Conservation (phyloP, 768 basidiomycete genomes). For the Termitomyces eurrhizus region DNA sequence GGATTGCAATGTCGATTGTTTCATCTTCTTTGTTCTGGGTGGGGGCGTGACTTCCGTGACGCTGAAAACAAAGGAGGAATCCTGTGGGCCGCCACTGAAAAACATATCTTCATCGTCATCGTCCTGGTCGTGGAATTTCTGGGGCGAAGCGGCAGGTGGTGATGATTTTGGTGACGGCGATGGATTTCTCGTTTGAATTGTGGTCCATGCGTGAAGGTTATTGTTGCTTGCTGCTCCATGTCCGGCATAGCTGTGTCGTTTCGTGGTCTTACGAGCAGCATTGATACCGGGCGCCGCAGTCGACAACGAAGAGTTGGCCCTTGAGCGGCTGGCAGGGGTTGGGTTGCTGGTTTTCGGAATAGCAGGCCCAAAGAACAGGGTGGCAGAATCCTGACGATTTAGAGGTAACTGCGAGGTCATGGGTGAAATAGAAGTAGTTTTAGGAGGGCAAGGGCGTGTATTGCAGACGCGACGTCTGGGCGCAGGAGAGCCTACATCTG, state of each 20-base stretch:
- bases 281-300: slow-evolving; percentile 18
- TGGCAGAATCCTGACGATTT: slow-evolving; percentile 55
- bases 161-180: slow-evolving; percentile 52
- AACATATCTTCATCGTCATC: slow-evolving; percentile 57
- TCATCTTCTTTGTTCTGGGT: slow-evolving; percentile 38
- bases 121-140: slow-evolving; percentile 21
- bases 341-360: slow-evolving; percentile 31
- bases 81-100: slow-evolving; percentile 41
- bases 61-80: slow-evolving; percentile 54
- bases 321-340: slow-evolving; percentile 23
- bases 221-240: slow-evolving; percentile 28
- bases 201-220: slow-evolving; percentile 33
- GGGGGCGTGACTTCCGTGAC: slow-evolving; percentile 57
- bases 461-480: slow-evolving; percentile 51
- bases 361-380: slow-evolving; percentile 65
- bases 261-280: slow-evolving; percentile 27
- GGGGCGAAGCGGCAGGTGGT: slow-evolving; percentile 25
- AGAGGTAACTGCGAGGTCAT: slow-evolving; percentile 31
- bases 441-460: slow-evolving; percentile 23
- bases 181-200: slow-evolving; percentile 33
- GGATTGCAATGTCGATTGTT: slow-evolving; percentile 40
- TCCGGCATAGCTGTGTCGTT: slow-evolving; percentile 68
- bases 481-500: slow-evolving; percentile 49
- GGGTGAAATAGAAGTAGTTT: slow-evolving; percentile 9
- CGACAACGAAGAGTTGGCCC: slow-evolving; percentile 26